Evolutionary conservation across 768 basidiomycete genomes (phyloP).

Genomic region (Tephrocybe sp.): DNA sequence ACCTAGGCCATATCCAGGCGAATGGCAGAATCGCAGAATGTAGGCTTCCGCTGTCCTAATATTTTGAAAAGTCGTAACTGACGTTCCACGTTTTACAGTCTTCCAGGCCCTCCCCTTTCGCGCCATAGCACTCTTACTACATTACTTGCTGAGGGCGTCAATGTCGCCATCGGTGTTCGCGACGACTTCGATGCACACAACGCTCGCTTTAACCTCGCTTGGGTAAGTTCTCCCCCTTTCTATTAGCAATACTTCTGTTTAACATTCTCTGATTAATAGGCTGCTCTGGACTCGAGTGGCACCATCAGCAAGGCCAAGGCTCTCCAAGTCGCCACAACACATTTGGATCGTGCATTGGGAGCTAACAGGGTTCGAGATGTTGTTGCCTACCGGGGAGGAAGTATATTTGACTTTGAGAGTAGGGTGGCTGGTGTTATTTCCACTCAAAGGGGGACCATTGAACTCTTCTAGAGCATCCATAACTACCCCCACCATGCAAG

Average conservation of each 20-base stretch:
- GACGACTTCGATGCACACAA: conserved; percentile 68
- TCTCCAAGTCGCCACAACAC: conserved; percentile 19
- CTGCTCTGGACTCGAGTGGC: conserved; percentile 33
- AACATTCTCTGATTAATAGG: too few relatives aligned
- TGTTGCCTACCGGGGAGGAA: conserved; percentile 41
- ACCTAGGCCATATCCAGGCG: conserved; percentile 58
- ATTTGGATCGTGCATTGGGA: conserved; percentile 29
- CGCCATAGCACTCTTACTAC: conserved; percentile 51
- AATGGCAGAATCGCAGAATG: conserved; percentile 70
- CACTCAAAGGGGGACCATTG: conserved; percentile 13
- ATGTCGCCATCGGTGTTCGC: conserved; percentile 57
- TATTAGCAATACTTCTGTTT: too few relatives aligned
- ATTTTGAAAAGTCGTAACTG: background rate
- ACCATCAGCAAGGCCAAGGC: conserved; percentile 38
- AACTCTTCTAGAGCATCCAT: conserved; percentile 4
- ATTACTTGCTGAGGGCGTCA: conserved; percentile 60
- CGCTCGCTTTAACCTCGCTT: conserved; percentile 63
- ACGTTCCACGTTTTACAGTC: conserved; percentile 28
- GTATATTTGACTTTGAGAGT: conserved; percentile 41
- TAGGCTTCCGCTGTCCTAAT: conserved; percentile 27
- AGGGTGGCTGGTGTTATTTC: conserved; percentile 46
- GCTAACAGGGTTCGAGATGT: conserved; percentile 38
- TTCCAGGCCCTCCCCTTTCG: conserved; percentile 71
- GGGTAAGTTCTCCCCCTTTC: conserved; percentile 35
- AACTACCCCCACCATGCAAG: too few relatives aligned